Percentiles rank a stretch among this genome's conserved stretches.
Evolutionary conservation across 148 eudicot species (phyloP).

Genomic region (Agrostemma githago): DNA sequence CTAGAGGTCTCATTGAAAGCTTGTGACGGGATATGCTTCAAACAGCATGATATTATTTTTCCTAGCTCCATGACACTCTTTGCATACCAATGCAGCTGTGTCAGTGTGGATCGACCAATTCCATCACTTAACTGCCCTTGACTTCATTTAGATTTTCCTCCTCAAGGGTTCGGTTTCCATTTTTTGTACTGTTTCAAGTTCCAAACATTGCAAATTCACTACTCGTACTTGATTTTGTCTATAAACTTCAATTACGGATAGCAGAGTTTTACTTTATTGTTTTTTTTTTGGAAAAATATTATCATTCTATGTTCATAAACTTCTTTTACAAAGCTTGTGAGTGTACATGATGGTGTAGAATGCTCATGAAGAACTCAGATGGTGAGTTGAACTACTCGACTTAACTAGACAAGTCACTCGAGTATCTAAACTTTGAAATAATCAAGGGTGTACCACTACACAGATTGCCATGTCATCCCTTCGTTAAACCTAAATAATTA

Average conservation of each 20-base stretch:
- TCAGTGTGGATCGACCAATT: conserved; percentile 14
- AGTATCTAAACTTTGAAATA: too few relatives aligned
- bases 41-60: not conserved
- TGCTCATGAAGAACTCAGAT: too few relatives aligned
- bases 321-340: too few relatives aligned
- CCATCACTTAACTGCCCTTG: not conserved
- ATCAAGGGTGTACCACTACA: too few relatives aligned
- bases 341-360: too few relatives aligned
- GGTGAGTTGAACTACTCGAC: too few relatives aligned
- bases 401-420: too few relatives aligned
- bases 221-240: not conserved
- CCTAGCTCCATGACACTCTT: conserved; percentile 2
- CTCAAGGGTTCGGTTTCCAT: not conserved
- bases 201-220: not conserved
- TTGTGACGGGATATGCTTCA: conserved; percentile 3
- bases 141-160: not conserved
- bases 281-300: too few relatives aligned
- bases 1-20: not conserved
- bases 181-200: not conserved
- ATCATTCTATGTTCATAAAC: too few relatives aligned
- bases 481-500: too few relatives aligned
- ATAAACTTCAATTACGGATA: not conserved
- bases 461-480: too few relatives aligned
- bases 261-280: not conserved
- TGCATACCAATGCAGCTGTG: not conserved